These are phyloP conservation scores for Ophiostoma ulmi DNA, from an alignment of 2,329 filamentous ascomycete genomes.

Conservation along the genomic window DNA sequence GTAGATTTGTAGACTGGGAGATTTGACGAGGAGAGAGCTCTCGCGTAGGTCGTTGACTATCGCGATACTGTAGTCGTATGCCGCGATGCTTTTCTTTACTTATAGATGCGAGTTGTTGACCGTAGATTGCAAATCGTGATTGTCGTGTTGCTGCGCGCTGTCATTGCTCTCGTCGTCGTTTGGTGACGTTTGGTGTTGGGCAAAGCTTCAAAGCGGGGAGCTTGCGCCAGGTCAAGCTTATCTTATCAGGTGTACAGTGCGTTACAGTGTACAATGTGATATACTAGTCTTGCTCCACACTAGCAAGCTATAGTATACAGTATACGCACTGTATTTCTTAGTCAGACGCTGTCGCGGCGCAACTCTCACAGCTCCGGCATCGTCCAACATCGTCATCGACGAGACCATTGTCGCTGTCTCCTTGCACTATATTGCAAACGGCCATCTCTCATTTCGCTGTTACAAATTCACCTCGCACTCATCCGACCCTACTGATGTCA, in stretches of 20 bases:
- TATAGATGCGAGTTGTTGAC: not conserved
- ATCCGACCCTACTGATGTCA: not conserved
- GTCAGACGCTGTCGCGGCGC: constrained; percentile 2
- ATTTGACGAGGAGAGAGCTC: not conserved
- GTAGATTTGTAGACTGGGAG: not conserved
- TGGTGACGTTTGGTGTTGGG: not conserved
- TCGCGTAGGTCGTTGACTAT: not conserved
- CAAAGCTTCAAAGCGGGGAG: constrained; percentile 8
- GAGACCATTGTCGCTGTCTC: not conserved
- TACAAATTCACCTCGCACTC: not conserved
- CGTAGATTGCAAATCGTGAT: not conserved
- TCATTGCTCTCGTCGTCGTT: not conserved
- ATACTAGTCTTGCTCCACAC: not conserved
- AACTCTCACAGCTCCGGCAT: not conserved
- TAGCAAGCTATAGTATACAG: not conserved
- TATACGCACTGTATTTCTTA: not conserved
- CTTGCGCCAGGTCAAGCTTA: not conserved
- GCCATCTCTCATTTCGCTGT: not conserved
- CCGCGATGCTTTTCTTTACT: not conserved
- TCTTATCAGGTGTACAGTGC: not conserved
- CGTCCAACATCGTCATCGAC: constrained; percentile 6
- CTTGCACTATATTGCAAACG: not conserved
- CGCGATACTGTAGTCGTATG: not conserved
- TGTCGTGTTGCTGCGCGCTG: not conserved
- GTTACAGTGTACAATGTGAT: not conserved